phyloP scores from a whole-genome alignment of 2,329 filamentous ascomycete species.

The Xylariales sp. region DNA sequence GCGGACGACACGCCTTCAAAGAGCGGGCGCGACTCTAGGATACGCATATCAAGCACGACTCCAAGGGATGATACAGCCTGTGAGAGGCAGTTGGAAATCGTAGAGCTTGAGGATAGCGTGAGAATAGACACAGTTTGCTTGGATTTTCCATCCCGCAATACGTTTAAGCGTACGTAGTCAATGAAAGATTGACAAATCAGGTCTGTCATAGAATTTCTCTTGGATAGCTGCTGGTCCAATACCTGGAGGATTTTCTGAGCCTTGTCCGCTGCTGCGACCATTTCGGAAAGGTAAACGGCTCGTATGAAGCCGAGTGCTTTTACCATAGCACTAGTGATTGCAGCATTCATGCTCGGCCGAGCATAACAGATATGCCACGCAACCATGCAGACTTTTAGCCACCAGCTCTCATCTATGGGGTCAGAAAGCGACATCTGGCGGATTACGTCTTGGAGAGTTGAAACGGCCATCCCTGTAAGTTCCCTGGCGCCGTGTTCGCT shows the following conservation, averaged over 20 bases:
- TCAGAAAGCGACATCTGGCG: constrained; percentile 47
- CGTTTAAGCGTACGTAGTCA: constrained; percentile 48
- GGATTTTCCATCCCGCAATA: constrained; percentile 13
- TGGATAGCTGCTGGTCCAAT: constrained; percentile 41
- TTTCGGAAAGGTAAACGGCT: constrained; percentile 34
- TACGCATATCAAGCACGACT: constrained; percentile 62
- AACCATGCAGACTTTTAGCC: constrained; percentile 64
- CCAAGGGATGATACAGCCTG: constrained; percentile 52
- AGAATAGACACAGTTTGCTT: constrained; percentile 59
- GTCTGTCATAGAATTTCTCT: constrained; percentile 35
- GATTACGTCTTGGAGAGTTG: constrained; percentile 61
- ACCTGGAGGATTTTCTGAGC: constrained; percentile 44
- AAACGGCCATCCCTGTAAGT: constrained; percentile 65
- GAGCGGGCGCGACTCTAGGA: constrained; percentile 75
- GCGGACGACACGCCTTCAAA: constrained; percentile 73
- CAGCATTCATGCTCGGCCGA: constrained; percentile 73
- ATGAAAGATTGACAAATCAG: constrained; percentile 53
- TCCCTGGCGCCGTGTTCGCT: constrained; percentile 67
- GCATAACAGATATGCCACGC: constrained; percentile 74
- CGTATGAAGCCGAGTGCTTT: constrained; percentile 58
- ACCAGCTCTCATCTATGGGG: constrained; percentile 59
- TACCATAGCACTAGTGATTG: constrained; percentile 64
- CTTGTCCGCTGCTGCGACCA: constrained; percentile 42
- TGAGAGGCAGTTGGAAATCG: constrained; percentile 63
- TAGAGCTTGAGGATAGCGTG: constrained; percentile 73